phyloP scores from a whole-genome alignment of 768 basidiomycete genomes.

The Neoboletus brunneissimus region DNA sequence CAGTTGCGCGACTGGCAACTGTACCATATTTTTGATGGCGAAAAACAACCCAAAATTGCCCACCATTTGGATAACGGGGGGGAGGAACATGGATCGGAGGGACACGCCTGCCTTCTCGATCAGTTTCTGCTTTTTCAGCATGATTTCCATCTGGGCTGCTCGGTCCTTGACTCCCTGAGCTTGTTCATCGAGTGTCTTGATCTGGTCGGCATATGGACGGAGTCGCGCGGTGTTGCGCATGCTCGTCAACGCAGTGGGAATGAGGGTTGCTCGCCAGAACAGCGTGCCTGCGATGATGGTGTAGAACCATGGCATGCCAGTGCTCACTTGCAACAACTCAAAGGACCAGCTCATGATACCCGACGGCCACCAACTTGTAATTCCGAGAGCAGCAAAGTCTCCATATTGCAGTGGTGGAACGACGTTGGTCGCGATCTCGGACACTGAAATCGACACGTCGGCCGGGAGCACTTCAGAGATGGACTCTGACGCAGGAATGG shows the following conservation, averaged over 20 bases:
- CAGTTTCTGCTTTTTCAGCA: slow-evolving; percentile 47
- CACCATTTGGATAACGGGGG: slow-evolving; percentile 68
- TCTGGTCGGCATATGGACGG: slow-evolving; percentile 40
- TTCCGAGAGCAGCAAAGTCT: slow-evolving; percentile 66
- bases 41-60: slow-evolving; percentile 83
- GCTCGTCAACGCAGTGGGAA: slow-evolving; percentile 59
- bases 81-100: slow-evolving; percentile 50
- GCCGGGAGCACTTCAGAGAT: slow-evolving; percentile 3
- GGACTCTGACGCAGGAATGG: slow-evolving; percentile 2
- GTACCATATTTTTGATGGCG: slow-evolving; percentile 68
- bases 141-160: slow-evolving; percentile 40
- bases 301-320: slow-evolving; percentile 80
- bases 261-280: slow-evolving; percentile 55
- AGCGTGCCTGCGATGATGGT: slow-evolving; percentile 68
- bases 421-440: slow-evolving; percentile 22
- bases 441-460: slow-evolving; percentile 5
- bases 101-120: slow-evolving; percentile 66
- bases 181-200: slow-evolving; percentile 52
- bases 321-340: slow-evolving; percentile 65
- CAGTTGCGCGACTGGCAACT: slow-evolving; percentile 70
- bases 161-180: slow-evolving; percentile 36
- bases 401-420: slow-evolving; percentile 62
- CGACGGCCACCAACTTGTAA: slow-evolving; percentile 64
- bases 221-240: slow-evolving; percentile 52
- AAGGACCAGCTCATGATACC: slow-evolving; percentile 61